Base-by-base conservation (phyloP, 192 early-diverging fungal genomes). In the Spinellus fusiger region DNA sequence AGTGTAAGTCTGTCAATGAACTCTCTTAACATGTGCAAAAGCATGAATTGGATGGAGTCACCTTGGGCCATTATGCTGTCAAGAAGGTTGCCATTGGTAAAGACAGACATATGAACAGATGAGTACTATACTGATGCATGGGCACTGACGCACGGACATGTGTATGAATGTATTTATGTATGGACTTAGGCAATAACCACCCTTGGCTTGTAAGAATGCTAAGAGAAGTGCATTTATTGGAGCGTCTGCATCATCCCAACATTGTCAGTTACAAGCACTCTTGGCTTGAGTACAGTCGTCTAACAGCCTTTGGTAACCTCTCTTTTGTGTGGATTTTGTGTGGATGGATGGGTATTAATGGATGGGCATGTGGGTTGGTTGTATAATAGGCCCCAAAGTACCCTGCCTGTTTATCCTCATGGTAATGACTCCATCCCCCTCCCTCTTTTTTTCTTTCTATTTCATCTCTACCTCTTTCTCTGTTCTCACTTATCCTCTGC, bases 251-350 rank as follows among this genome's bases (percentile, higher is more conserved):
- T 25, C 93, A 98, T 72, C 90, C 89, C 0, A 97, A 96, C 50
- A 92, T 97, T 54, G 82, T 96, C 53, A 86, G 91, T 44, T 98
- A 97, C 70, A 98, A 98, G 58, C 93, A 96, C 64, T 92, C 92
- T 20, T 96, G 94, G 93, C 76, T 98, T 16, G 95, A 98, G 59
- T 77, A 91, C 62, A 82, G 92, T 64, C 80, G 85, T 49, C 68
- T 91, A 0, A 84, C 90, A 29, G 66, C 70, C 28, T 91, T 91
- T 77, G 82, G 82, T 69, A 55, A 38, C 51, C n/a, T n/a, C 66
- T 28, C 37, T 12, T n/a, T 49, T 10, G 48, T 49, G 5, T 5
- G 6, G 3, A 35, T 51, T 22, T 67, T 18, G 26, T n/a, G n/a
- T n/a, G n/a, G n/a, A n/a, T n/a, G n/a, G n/a, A n/a, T n/a, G n/a